These are phyloP conservation scores for Leishmania arabica DNA, from an alignment of 208 protist genomes.

Conservation along the genomic window DNA sequence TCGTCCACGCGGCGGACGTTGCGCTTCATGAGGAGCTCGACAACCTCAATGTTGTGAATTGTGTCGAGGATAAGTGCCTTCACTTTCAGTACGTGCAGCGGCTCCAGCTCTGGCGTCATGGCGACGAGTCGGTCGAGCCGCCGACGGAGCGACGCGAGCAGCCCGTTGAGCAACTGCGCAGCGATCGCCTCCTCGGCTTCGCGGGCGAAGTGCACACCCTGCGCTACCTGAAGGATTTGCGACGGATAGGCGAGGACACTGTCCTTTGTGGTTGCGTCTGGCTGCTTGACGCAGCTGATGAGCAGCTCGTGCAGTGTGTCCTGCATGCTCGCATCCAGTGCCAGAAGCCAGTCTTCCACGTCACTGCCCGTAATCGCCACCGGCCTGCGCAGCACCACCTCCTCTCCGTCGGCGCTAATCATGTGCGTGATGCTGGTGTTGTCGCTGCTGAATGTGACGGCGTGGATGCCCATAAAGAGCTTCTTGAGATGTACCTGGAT, in stretches of 20 bases:
- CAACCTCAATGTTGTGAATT: constrained; percentile 96
- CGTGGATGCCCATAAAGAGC: constrained; percentile 94
- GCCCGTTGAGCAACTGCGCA: constrained; percentile 29
- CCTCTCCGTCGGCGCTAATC: constrained; percentile 88
- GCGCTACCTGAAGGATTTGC: constrained; percentile 87
- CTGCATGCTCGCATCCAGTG: constrained; percentile 88
- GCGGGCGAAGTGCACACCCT: constrained; percentile 85
- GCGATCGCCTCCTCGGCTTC: constrained; percentile 70
- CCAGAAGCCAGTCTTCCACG: constrained; percentile 94
- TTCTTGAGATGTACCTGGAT: constrained; percentile 95
- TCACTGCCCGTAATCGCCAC: constrained; percentile 88
- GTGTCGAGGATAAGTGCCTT: constrained; percentile 96
- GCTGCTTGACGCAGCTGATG: constrained; percentile 48
- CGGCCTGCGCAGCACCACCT: constrained; percentile 60
- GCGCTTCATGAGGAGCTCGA: constrained; percentile 77
- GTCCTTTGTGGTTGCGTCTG: constrained; percentile 42
- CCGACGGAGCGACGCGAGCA: constrained; percentile 40
- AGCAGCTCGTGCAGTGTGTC: constrained; percentile 81
- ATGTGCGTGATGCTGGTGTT: constrained; percentile 89
- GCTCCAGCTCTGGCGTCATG: constrained; percentile 43
- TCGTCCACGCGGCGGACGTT: constrained; percentile 46
- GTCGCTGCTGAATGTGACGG: constrained; percentile 80
- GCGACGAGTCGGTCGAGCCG: constrained; percentile 74
- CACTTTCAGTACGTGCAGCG: constrained; percentile 77
- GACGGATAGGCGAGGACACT: constrained; percentile 79